Base-by-base conservation (phyloP, 768 basidiomycete species). In the Kwoniella sp. region DNA sequence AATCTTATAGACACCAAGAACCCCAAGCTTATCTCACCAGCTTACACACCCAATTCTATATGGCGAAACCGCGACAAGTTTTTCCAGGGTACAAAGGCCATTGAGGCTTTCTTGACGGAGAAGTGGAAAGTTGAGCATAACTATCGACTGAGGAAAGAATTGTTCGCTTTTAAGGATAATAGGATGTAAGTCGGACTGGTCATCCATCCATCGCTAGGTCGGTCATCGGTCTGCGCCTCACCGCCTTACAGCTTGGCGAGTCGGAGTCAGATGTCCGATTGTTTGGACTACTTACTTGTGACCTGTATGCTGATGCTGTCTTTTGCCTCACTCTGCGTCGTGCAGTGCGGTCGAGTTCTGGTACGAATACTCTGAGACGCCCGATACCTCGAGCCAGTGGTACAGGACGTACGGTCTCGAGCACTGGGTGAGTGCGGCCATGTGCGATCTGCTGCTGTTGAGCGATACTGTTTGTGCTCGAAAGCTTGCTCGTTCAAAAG, bases 51-150 rank as follows among this genome's bases (percentile, higher is more conserved):
- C 30, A 84, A 86, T 71, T 84, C 83, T 4, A 78, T 84, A 70
- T 87, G 86, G 87, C 79, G 87, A 25, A 87, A 87, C 78, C 81
- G 87, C 34, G 84, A 84, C 72, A 62, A 75, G 20, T 87, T 87
- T 75, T 70, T 85, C 65, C 61, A 66, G 34, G 86, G 86, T 0
- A 79, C 81, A 26, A 81, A 79, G 4, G 82, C 82, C 55, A 83
- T 86, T 55, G 81, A 83, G 62, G 65, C 72, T 51, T 86, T 86
- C 78, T 70, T 87, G 47, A 81, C 76, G 20, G 76, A 80, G 63
- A 87, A 87, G 69, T 87, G 86, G 86, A 71, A 76, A 45, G 82
- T 80, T 62, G 86, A 87, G 76, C 81, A 82, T 50, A 78, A 82
- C 38, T 87, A 87, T 74, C 74, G 80, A 52, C 55, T 80, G 47